phyloP scores from a whole-genome alignment of 2,329 filamentous ascomycete genomes.

The Diaporthe eres region DNA sequence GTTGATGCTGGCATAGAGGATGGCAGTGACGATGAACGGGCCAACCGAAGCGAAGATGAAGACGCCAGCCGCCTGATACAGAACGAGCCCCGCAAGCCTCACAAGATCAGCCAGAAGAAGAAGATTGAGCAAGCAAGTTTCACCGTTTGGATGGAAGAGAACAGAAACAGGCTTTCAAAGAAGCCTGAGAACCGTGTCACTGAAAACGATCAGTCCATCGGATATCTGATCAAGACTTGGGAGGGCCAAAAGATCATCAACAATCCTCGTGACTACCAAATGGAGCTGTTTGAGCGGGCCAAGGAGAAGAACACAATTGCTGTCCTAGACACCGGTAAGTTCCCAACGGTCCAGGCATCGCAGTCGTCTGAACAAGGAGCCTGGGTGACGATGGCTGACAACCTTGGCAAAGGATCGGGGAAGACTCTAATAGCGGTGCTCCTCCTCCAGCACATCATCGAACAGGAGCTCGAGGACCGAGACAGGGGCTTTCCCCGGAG shows the following conservation, averaged over 20 bases:
- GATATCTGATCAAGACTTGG: constrained; percentile 52
- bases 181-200: constrained; percentile 46
- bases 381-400: constrained; percentile 42
- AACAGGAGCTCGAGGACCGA: constrained; percentile 82
- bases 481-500: constrained; percentile 70
- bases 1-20: constrained; percentile 35
- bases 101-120: constrained; percentile 62
- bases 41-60: constrained; percentile 45
- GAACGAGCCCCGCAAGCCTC: constrained; percentile 50
- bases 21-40: constrained; percentile 26
- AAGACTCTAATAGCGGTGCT: constrained; percentile 97
- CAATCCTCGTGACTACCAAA: constrained; percentile 89
- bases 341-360: constrained; percentile 6
- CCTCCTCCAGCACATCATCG: constrained; percentile 81
- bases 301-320: constrained; percentile 91
- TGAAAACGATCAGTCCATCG: constrained; percentile 50
- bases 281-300: constrained; percentile 90
- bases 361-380: not conserved
- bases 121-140: constrained; percentile 66
- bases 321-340: constrained; percentile 86
- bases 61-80: constrained; percentile 44
- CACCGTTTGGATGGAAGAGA: constrained; percentile 56
- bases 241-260: constrained; percentile 73
- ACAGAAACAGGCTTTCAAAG: constrained; percentile 55
- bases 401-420: constrained; percentile 76